Conservation (phyloP, 2,329 filamentous ascomycete species). For the Lasiodiplodia hormozganensis region DNA sequence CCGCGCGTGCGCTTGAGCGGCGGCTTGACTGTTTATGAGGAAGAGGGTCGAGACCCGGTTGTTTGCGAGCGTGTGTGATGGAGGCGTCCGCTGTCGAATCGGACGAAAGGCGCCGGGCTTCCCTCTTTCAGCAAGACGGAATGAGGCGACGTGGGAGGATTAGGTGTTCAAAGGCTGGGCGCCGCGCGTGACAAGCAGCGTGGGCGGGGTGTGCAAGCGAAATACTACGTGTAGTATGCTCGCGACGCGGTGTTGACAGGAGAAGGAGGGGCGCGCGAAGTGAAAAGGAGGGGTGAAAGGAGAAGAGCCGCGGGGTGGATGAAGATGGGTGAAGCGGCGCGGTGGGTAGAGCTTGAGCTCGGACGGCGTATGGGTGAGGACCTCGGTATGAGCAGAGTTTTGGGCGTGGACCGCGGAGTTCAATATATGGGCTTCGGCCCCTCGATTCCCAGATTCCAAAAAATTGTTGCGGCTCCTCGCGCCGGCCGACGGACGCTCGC, state of each 20-base stretch:
- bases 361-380: not conserved
- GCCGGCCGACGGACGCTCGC: not conserved
- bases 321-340: constrained; percentile 5
- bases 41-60: not conserved
- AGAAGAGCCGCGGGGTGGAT: not conserved
- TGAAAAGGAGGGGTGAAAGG: not conserved
- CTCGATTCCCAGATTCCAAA: constrained; percentile 17
- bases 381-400: not conserved
- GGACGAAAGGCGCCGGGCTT: constrained; percentile 20
- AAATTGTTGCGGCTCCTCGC: constrained; percentile 23
- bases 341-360: constrained; percentile 19
- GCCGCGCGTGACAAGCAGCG: not conserved
- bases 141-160: not conserved
- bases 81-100: constrained; percentile 6
- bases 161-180: not conserved
- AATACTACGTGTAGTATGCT: constrained; percentile 12
- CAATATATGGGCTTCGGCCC: not conserved
- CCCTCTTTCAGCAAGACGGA: constrained; percentile 14
- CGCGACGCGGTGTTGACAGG: not conserved
- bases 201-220: not conserved
- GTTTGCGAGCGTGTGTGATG: not conserved
- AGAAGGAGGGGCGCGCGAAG: not conserved
- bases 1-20: not conserved
- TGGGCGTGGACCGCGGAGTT: not conserved
- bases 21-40: not conserved